phyloP scores from a whole-genome alignment of 768 basidiomycete species.

The Termitomyces sp. region DNA sequence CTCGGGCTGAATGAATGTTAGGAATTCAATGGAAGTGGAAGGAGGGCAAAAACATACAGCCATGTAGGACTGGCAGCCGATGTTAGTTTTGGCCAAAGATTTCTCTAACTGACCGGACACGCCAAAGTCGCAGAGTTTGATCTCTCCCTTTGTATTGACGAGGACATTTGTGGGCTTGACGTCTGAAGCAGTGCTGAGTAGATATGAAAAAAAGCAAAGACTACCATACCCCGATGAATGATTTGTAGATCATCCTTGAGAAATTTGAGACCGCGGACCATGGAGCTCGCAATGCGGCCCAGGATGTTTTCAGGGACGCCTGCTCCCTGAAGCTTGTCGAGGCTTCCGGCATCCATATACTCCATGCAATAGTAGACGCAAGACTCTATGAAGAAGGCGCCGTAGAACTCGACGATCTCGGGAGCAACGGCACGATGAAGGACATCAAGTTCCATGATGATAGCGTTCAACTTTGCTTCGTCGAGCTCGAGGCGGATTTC shows the following conservation, averaged over 20 bases:
- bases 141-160: slow-evolving; percentile 78
- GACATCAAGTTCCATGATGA: slow-evolving; percentile 98
- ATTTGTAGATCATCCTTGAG: slow-evolving; percentile 92
- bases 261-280: slow-evolving; percentile 90
- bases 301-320: slow-evolving; percentile 78
- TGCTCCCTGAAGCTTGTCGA: slow-evolving; percentile 70
- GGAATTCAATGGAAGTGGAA: not conserved
- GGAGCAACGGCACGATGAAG: slow-evolving; percentile 89
- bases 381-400: slow-evolving; percentile 99
- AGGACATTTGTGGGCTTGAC: slow-evolving; percentile 95
- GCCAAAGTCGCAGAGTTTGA: slow-evolving; percentile 99
- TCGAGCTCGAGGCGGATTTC: slow-evolving; percentile 98
- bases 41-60: slow-evolving; percentile 53
- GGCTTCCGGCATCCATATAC: slow-evolving; percentile 97
- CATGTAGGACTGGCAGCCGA: slow-evolving; percentile 99
- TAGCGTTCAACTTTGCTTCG: slow-evolving; percentile 86
- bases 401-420: slow-evolving; percentile 97
- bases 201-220: not conserved
- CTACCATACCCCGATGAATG: slow-evolving; percentile 45
- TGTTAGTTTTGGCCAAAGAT: slow-evolving; percentile 94
- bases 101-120: slow-evolving; percentile 97
- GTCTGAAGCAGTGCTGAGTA: slow-evolving; percentile 35
- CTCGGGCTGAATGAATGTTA: slow-evolving; percentile 60
- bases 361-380: slow-evolving; percentile 99
- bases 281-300: slow-evolving; percentile 69